A percentile compares a stretch with the other conserved stretches of the same genome.
Conservation (phyloP, 208 protist species). For the Leishmania turanica region DNA sequence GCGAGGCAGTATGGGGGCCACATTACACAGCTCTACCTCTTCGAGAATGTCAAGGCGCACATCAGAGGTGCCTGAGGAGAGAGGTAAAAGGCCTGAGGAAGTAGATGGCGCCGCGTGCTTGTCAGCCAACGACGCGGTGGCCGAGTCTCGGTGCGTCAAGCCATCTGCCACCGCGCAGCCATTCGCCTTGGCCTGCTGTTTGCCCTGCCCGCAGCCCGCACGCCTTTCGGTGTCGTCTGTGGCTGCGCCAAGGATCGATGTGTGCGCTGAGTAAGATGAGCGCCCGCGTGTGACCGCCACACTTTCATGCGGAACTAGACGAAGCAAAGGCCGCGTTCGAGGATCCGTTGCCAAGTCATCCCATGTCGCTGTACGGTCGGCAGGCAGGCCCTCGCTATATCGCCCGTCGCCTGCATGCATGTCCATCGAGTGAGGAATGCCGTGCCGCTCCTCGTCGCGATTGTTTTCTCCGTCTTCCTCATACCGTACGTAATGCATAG, state of each 20-base stretch:
- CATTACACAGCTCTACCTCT: slow-evolving; percentile 65
- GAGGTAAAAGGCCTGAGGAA: not conserved
- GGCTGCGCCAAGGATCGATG: not conserved
- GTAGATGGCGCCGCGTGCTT: not conserved
- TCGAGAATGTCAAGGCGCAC: slow-evolving; percentile 54
- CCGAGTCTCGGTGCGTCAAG: not conserved
- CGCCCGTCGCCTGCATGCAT: too few species aligned
- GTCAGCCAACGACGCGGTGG: not conserved
- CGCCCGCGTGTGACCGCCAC: not conserved
- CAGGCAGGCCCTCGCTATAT: not conserved
- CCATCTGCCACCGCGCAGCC: not conserved
- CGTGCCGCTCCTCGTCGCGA: not conserved
- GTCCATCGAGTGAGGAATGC: not conserved
- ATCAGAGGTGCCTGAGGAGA: slow-evolving; percentile 25
- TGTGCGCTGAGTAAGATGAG: not conserved
- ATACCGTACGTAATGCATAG: not conserved
- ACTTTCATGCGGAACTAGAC: slow-evolving; percentile 13
- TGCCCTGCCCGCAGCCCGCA: too few species aligned
- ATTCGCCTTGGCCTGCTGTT: not conserved
- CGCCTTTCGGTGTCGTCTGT: not conserved
- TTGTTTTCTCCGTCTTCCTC: not conserved
- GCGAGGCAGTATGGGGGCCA: slow-evolving; percentile 59
- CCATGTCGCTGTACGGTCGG: not conserved
- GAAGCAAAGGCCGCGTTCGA: not conserved
- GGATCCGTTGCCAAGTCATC: not conserved